Conservation (phyloP, 768 basidiomycete species). For the Hygrophoropsis aurantiaca region DNA sequence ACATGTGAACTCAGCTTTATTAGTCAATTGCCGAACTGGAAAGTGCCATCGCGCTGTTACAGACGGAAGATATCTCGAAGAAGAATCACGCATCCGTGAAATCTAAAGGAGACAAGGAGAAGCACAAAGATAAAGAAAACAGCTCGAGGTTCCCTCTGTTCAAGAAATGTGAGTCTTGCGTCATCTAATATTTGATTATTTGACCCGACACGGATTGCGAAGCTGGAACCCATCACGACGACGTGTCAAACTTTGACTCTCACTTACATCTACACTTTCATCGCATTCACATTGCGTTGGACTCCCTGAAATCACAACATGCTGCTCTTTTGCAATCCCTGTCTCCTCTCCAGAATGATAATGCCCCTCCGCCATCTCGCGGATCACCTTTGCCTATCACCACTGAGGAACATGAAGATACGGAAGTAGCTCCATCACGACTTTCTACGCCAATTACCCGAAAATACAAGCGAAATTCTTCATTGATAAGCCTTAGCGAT, state of each 20-base stretch:
- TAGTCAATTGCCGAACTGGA: conserved; percentile 66
- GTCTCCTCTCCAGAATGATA: conserved; percentile 32
- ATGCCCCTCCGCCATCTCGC: conserved; percentile 17
- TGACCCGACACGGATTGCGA: conserved; percentile 1
- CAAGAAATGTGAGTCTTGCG: conserved; percentile 48
- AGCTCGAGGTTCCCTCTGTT: conserved; percentile 55
- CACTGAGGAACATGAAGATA: conserved; percentile 46
- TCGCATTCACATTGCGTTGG: conserved; percentile 47
- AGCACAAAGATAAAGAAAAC: conserved; percentile 31
- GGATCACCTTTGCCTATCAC: conserved; percentile 42
- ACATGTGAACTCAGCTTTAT: conserved; percentile 4
- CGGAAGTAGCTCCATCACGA: conserved; percentile 19
- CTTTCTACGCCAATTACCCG: conserved; percentile 29
- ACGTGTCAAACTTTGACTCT: conserved; percentile 21
- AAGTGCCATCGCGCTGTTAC: conserved; percentile 44
- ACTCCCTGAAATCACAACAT: conserved; percentile 62
- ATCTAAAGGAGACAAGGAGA: conserved; percentile 47
- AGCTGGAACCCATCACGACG: conserved; percentile 29
- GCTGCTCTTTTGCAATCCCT: conserved; percentile 46
- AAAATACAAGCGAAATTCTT: conserved; percentile 44
- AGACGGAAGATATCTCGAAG: conserved; percentile 39
- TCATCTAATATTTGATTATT: conserved; percentile 3
- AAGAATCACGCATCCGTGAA: conserved; percentile 30
- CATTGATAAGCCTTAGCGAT: conserved; percentile 49
- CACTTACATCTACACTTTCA: conserved; percentile 30